Evolutionary conservation across 306 rosid species (phyloP).

Genomic region (Trifolium fragiferum): DNA sequence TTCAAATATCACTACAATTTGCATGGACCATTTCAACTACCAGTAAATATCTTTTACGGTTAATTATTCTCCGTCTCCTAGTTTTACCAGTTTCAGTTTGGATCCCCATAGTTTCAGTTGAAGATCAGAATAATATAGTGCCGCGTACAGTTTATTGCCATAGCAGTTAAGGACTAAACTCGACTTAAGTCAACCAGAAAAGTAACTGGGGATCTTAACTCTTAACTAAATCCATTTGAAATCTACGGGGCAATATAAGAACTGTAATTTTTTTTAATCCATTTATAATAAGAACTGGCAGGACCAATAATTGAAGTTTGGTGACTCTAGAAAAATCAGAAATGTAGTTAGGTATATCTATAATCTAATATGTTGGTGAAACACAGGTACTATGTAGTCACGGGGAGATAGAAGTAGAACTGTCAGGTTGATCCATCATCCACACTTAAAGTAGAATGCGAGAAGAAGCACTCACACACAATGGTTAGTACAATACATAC

Average conservation of each 20-base stretch:
- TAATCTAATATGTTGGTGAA: not conserved
- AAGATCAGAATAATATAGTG: constrained; percentile 11
- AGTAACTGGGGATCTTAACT: constrained; percentile 15
- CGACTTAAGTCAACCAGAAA: not conserved
- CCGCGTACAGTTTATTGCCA: not conserved
- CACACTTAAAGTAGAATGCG: constrained; percentile 1
- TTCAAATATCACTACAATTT: constrained; percentile 29
- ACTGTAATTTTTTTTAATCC: too few relatives aligned
- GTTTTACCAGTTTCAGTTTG: constrained; percentile 23
- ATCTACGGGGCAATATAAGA: not conserved
- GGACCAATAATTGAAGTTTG: constrained; percentile 24
- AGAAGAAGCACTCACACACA: constrained; percentile 7
- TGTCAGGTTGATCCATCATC: constrained; percentile 7
- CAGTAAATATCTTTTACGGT: constrained; percentile 16
- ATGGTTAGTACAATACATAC: not conserved
- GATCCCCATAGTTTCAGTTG: constrained; percentile 9
- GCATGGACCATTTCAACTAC: constrained; percentile 32
- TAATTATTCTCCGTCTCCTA: not conserved
- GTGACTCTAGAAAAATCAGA: constrained; percentile 22
- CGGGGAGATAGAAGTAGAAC: constrained; percentile 13
- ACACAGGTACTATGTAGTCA: not conserved
- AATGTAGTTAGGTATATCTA: not conserved
- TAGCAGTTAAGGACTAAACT: not conserved
- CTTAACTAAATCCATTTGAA: constrained; percentile 26
- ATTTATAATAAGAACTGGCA: not conserved